Evolutionary conservation across 2,329 filamentous ascomycete genomes (phyloP).

Genomic region (Spiromastix sp.): DNA sequence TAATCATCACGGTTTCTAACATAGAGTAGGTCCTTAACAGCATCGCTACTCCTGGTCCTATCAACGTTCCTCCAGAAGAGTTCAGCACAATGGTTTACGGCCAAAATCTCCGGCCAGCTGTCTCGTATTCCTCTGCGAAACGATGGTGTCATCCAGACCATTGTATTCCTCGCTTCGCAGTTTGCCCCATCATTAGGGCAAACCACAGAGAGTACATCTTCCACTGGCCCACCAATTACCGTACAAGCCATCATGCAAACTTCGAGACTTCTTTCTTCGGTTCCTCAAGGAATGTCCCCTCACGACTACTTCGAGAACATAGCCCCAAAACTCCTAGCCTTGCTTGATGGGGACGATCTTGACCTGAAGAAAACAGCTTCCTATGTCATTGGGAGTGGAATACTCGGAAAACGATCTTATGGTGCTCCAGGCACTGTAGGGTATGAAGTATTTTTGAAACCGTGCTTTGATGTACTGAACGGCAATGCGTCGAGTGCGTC

Average conservation of each 20-base stretch:
- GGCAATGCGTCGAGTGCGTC: slow-evolving; percentile 19
- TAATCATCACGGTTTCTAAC: neutral
- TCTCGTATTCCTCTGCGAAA: slow-evolving; percentile 29
- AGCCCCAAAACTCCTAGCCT: slow-evolving; percentile 28
- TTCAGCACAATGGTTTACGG: slow-evolving; percentile 29
- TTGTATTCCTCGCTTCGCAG: slow-evolving; percentile 33
- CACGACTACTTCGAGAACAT: slow-evolving; percentile 27
- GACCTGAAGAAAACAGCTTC: slow-evolving; percentile 33
- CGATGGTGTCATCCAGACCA: slow-evolving; percentile 32
- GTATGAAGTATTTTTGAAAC: slow-evolving; percentile 31
- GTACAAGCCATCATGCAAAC: slow-evolving; percentile 36
- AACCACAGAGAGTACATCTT: slow-evolving; percentile 19
- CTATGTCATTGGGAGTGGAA: slow-evolving; percentile 34
- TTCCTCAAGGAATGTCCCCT: slow-evolving; percentile 28
- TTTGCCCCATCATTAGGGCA: slow-evolving; percentile 30
- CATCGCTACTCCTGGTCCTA: slow-evolving; percentile 25
- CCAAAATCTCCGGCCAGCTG: slow-evolving; percentile 25
- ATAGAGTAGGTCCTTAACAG: slow-evolving; percentile 23
- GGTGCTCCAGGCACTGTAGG: slow-evolving; percentile 31
- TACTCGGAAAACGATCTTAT: slow-evolving; percentile 29
- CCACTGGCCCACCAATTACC: slow-evolving; percentile 30
- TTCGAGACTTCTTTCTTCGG: slow-evolving; percentile 31
- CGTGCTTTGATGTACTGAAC: slow-evolving; percentile 28
- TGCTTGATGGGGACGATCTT: slow-evolving; percentile 30
- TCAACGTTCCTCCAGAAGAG: slow-evolving; percentile 29